These are phyloP conservation scores for Gymnopilus junonius DNA, from an alignment of 768 basidiomycete genomes.

Conservation along the genomic window DNA sequence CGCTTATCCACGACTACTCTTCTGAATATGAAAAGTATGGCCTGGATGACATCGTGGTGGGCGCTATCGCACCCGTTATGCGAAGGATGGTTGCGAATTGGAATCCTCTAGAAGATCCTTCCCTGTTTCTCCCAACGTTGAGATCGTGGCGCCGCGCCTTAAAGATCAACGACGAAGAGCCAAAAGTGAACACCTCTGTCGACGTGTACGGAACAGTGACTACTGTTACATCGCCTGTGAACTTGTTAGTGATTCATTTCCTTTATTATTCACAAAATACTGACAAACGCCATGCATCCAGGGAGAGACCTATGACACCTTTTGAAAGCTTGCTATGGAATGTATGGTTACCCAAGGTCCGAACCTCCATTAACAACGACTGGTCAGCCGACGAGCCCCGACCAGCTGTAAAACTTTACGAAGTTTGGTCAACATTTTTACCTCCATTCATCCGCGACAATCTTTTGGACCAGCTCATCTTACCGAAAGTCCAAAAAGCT, in stretches of 20 bases:
- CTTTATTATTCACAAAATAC: not conserved
- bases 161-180: slow-evolving; percentile 57
- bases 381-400: slow-evolving; percentile 80
- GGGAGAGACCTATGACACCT: slow-evolving; percentile 83
- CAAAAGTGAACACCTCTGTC: slow-evolving; percentile 47
- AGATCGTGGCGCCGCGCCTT: slow-evolving; percentile 72
- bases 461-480: slow-evolving; percentile 91
- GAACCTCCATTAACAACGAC: slow-evolving; percentile 92
- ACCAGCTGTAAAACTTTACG: slow-evolving; percentile 82
- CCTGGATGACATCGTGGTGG: slow-evolving; percentile 92
- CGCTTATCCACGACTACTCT: slow-evolving; percentile 69
- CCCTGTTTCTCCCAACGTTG: slow-evolving; percentile 65
- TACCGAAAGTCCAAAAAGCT: slow-evolving; percentile 89
- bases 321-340: slow-evolving; percentile 96
- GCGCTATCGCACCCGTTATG: slow-evolving; percentile 84
- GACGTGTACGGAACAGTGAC: slow-evolving; percentile 60
- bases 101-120: slow-evolving; percentile 84
- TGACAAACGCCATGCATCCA: slow-evolving; percentile 24
- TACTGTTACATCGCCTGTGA: slow-evolving; percentile 28
- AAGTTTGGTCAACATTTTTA: slow-evolving; percentile 86
- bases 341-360: slow-evolving; percentile 93
- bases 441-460: slow-evolving; percentile 94
- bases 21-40: slow-evolving; percentile 78
- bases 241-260: slow-evolving; percentile 38
- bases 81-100: slow-evolving; percentile 76